A percentile compares a stretch with the other conserved stretches of the same genome.
phyloP scores from a whole-genome alignment of 2,329 filamentous ascomycete species.

The Aspergillus floridensis region DNA sequence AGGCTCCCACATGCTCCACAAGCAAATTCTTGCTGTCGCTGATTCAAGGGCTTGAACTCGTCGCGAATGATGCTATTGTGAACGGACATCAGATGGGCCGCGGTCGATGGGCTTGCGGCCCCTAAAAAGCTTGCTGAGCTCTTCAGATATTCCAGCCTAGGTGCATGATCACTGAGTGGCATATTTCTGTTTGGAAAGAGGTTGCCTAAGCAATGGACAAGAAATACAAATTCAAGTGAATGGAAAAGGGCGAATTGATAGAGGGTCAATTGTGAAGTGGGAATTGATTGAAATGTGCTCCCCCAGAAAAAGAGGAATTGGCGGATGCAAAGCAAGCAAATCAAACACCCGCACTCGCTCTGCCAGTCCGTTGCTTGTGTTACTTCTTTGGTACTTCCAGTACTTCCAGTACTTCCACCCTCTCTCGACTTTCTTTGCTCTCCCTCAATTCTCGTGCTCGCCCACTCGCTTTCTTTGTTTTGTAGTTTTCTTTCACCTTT shows the following conservation, averaged over 20 bases:
- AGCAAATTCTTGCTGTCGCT: conserved; percentile 31
- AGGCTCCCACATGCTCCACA: conserved; percentile 44
- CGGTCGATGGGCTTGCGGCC: conserved; percentile 38
- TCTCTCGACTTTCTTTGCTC: not conserved
- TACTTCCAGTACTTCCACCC: no score
- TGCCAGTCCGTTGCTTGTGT: not conserved
- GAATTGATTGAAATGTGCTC: no score
- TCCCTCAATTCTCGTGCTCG: not conserved
- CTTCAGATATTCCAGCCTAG: conserved; percentile 38
- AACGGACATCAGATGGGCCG: conserved; percentile 39
- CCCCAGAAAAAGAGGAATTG: not conserved
- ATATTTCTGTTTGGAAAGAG: conserved; percentile 9
- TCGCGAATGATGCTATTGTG: conserved; percentile 38
- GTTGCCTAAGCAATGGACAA: not conserved
- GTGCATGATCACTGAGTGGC: conserved; percentile 23
- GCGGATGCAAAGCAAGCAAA: conserved; percentile 3
- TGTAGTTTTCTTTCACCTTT: not conserved
- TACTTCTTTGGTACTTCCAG: not conserved
- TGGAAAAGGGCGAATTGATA: not conserved
- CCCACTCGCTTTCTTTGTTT: not conserved
- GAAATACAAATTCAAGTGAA: not conserved
- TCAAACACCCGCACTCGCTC: not conserved
- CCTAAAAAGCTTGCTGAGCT: conserved; percentile 34
- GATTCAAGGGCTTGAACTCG: conserved; percentile 33
- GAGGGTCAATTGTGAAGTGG: not conserved